phyloP scores from a whole-genome alignment of 2,329 filamentous ascomycete species.

The Pseudocercospora macadamiae region DNA sequence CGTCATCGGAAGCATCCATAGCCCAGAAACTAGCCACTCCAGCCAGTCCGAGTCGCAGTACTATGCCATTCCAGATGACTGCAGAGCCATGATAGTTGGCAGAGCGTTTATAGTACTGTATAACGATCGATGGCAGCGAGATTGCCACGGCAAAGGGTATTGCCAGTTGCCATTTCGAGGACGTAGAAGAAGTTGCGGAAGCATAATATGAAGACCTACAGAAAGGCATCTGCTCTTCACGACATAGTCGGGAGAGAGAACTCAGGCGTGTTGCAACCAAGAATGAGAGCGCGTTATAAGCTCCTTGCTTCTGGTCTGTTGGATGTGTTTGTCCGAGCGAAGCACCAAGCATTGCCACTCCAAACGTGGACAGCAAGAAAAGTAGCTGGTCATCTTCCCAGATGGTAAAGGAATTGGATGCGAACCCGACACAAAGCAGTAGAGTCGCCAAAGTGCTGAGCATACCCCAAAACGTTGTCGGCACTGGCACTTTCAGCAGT shows the following conservation, averaged over 20 bases:
- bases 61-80: conserved; percentile 79
- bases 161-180: conserved; percentile 82
- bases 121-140: conserved; percentile 72
- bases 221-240: conserved; percentile 97
- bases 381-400: conserved; percentile 96
- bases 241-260: conserved; percentile 87
- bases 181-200: conserved; percentile 87
- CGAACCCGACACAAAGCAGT: conserved; percentile 90
- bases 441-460: conserved; percentile 77
- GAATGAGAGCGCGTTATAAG: conserved; percentile 85
- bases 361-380: conserved; percentile 89
- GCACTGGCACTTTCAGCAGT: conserved; percentile 59
- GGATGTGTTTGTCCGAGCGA: conserved; percentile 72
- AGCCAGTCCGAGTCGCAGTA: conserved; percentile 74
- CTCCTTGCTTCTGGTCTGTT: conserved; percentile 71
- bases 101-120: conserved; percentile 78
- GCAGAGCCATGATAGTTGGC: conserved; percentile 87
- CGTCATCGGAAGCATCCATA: conserved; percentile 85
- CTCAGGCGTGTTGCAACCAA: conserved; percentile 76
- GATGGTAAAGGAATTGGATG: conserved; percentile 96
- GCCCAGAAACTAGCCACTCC: conserved; percentile 83
- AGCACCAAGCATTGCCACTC: conserved; percentile 70
- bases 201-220: conserved; percentile 96
- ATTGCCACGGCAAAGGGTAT: conserved; percentile 77
- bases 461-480: conserved; percentile 86